Evolutionary conservation across 768 basidiomycete genomes (phyloP), one percentile per base, ranked within the genome.

Genomic region (Lactifluus subvellereus): DNA sequence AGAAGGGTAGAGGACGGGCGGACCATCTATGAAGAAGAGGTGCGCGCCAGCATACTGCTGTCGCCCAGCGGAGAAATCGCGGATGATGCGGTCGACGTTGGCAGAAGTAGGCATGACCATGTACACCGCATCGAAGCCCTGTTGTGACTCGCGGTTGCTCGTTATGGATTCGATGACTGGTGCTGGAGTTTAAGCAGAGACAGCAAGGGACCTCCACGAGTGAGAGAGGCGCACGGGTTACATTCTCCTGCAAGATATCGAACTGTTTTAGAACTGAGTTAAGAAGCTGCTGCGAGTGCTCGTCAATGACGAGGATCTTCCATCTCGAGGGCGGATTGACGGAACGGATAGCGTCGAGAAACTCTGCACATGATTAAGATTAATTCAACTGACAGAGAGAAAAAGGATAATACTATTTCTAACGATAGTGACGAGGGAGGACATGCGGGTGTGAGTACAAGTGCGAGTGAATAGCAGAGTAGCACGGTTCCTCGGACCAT

Each of bases 231-330:
- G 72, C 77, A 97, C 96, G 82, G 51, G 94, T 97, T 48, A 98
- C 93, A 79, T 95, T 95, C 80, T 97, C 93, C 73, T 94, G 88
- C 60, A 98, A 75, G 60, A 98, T 90, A 73, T 99, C 96, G 69
- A 91, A 94, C 72, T 92, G 88, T 76, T 93, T 94, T 69, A 98
- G 80, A 4, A 95, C 92, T 9, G 89, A 84, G 64, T 86, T 83
- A 51, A 99, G 75, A 58, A 98, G 77, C 72, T 82, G 85, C 74
- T 94, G 88, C 30, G 94, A 88, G 75, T 91, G 84, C 67, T 94
- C 92, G 74, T 99, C 97, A 57, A 98, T 90, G 62, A 99, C 94
- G 49, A 98, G 84, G 68, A 97, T 89, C 83, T 99, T 99, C 97
- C 97, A 99, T 81, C 84, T 78, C 61, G 84, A 85, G 20, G 88